A percentile compares a stretch with the other conserved stretches of the same genome.
These are phyloP conservation scores for Chlorokybus atmophyticus DNA, from an alignment of 139 green algal genomes.

Conservation along the genomic window DNA sequence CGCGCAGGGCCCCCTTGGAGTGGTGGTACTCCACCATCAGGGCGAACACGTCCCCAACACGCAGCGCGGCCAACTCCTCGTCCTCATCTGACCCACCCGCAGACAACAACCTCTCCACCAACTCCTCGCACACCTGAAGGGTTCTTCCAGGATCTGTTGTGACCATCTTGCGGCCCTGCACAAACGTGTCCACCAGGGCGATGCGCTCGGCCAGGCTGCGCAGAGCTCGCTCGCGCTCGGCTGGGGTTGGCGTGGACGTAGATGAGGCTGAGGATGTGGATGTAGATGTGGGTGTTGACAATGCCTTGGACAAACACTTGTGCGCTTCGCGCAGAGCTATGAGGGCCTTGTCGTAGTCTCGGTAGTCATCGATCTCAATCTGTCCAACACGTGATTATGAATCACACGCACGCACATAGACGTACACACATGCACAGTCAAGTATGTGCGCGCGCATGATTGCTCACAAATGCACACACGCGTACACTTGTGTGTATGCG, in stretches of 20 bases:
- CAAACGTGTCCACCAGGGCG: conserved; percentile 35
- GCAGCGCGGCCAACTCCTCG: conserved; percentile 18
- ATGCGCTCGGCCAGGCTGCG: conserved; percentile 29
- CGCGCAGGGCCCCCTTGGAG: conserved; percentile 19
- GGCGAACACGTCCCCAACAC: conserved; percentile 40
- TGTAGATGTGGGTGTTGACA: no score
- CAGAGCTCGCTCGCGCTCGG: conserved; percentile 19
- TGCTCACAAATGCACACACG: no score
- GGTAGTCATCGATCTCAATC: conserved; percentile 70
- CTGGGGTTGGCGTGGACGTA: no score
- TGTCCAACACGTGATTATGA: no score
- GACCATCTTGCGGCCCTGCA: conserved; percentile 19
- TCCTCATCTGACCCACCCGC: background rate
- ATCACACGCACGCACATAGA: no score
- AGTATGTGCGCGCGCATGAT: no score
- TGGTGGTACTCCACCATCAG: conserved; percentile 50
- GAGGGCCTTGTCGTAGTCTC: conserved; percentile 58
- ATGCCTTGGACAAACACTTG: conserved; percentile 38
- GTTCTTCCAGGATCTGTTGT: conserved; percentile 1
- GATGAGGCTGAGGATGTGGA: no score
- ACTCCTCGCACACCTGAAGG: conserved; percentile 7
- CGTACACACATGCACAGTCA: no score
- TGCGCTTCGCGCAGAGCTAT: conserved; percentile 26
- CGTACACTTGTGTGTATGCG: no score
- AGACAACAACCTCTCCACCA: conserved; percentile 4